Base-by-base conservation (phyloP, 768 basidiomycete genomes). In the Paxillus ammoniavirescens region DNA sequence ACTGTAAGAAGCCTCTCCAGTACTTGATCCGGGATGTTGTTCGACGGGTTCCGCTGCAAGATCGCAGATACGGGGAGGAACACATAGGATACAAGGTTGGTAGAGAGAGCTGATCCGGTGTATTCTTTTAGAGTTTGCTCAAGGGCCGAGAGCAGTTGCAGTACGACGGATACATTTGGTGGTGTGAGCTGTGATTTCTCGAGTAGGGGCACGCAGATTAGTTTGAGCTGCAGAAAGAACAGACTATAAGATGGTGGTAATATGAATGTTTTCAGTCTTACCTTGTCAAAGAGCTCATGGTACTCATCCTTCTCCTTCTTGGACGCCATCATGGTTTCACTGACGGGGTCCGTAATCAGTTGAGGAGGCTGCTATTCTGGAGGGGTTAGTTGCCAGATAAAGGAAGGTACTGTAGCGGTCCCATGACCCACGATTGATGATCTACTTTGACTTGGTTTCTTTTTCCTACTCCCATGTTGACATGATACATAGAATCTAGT, bases 21-120 rank as follows among this genome's bases (percentile, higher is more conserved):
- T 30, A 93, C 72, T 61, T 86, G 86, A 62, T 93, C 87, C 8
- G 92, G 88, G 44, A 96, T 86, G 13, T 79, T 74, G 6, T 78
- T 64, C 3, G 85, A 79, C 14, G 79, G 62, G 65, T 94, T 92
- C 31, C 90, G 84, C 46, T 88, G 85, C 35, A 98, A 78, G 47
- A 97, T 82, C 28, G 85, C 82, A 2, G 93, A 93, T 38, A 98
- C 68, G 3, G 96, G 96, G 61, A 93, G 89, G 71, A 95, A 91
- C 28, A 84, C 75, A 68, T 98, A 98, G 42, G 88, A 86, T 42
- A 92, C 82, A 45, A 93, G 76, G 14, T 81, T 79, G 0, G 81
- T 65, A 1, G 80, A 75, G 35, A 92, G 76, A 4, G 66, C 48
- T 8, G 73, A 69, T 12, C 72, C 58, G 9, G 76, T 69, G 23